phyloP scores from a whole-genome alignment of 2,329 filamentous ascomycete genomes.

The Colletotrichum magnum region DNA sequence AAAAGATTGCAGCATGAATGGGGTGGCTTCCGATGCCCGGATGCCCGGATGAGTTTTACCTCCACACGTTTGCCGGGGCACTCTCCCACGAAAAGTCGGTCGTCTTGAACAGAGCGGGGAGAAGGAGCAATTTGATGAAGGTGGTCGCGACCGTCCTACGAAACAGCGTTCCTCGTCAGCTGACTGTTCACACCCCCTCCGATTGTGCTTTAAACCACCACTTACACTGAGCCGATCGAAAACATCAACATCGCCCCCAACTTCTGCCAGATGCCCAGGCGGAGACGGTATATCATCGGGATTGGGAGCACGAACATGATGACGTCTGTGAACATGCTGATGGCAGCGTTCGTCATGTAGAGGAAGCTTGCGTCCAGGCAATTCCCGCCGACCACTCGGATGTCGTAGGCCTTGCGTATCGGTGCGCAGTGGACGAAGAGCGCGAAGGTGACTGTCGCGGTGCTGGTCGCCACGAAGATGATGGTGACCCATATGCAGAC shows the following conservation, averaged over 20 bases:
- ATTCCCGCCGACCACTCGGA: slow-evolving; percentile 46
- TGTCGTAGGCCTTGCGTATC: slow-evolving; percentile 50
- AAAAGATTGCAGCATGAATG: background rate
- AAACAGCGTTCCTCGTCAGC: background rate
- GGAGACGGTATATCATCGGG: slow-evolving; percentile 59
- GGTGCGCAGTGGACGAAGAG: slow-evolving; percentile 56
- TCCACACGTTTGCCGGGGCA: slow-evolving; percentile 38
- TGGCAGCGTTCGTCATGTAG: slow-evolving; percentile 62
- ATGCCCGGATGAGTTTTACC: background rate
- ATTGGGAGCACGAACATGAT: slow-evolving; percentile 62
- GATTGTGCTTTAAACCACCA: too few species aligned
- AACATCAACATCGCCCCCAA: slow-evolving; percentile 60
- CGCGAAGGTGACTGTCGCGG: slow-evolving; percentile 50
- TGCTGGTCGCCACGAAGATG: slow-evolving; percentile 45
- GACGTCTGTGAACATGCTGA: slow-evolving; percentile 65
- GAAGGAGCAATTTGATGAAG: slow-evolving; percentile 25
- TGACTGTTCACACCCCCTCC: background rate
- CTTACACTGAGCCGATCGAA: slow-evolving; percentile 54
- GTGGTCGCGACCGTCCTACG: slow-evolving; percentile 34
- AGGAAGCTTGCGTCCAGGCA: slow-evolving; percentile 63
- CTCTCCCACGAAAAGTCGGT: slow-evolving; percentile 35
- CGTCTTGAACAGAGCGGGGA: slow-evolving; percentile 23
- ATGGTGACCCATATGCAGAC: slow-evolving; percentile 48
- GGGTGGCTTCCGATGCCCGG: background rate
- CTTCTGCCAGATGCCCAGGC: slow-evolving; percentile 62